Conservation (phyloP, 1,284 basidiomycete genomes). For the Trichosporon sp. region DNA sequence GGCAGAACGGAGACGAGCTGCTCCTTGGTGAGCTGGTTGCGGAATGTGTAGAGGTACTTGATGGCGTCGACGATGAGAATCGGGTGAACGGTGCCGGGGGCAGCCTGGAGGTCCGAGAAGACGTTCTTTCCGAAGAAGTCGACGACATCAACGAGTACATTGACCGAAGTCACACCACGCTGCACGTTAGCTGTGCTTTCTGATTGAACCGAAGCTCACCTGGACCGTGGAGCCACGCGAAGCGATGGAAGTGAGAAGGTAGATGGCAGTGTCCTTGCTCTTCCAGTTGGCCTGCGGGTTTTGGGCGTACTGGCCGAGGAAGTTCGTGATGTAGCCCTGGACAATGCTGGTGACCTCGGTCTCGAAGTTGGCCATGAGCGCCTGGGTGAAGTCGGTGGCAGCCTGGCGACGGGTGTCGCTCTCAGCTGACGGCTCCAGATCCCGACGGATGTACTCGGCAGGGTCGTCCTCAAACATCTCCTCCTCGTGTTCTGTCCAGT, state of each 20-base stretch:
- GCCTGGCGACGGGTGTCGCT: conserved; percentile 79
- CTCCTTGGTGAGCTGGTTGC: conserved; percentile 91
- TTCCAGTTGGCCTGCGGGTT: conserved; percentile 75
- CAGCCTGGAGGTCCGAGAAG: conserved; percentile 76
- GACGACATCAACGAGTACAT: conserved; percentile 86
- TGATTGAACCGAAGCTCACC: conserved; percentile 49
- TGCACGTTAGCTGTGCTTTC: conserved; percentile 32
- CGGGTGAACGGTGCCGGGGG: conserved; percentile 65
- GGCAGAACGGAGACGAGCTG: conserved; percentile 90
- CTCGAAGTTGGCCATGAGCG: conserved; percentile 75
- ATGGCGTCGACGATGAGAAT: conserved; percentile 96
- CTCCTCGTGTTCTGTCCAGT: conserved; percentile 66
- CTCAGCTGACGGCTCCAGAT: conserved; percentile 57
- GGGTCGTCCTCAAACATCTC: conserved; percentile 98
- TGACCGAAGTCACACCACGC: conserved; percentile 90
- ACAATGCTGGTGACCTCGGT: conserved; percentile 78
- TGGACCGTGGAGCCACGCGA: conserved; percentile 76
- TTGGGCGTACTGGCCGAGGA: conserved; percentile 58
- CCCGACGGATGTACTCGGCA: conserved; percentile 86
- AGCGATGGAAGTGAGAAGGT: conserved; percentile 84
- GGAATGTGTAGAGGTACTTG: conserved; percentile 86
- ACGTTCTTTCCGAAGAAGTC: conserved; percentile 91
- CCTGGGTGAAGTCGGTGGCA: conserved; percentile 85
- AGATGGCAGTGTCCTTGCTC: conserved; percentile 93
- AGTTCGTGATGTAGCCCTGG: conserved; percentile 70